phyloP scores from a whole-genome alignment of 306 rosid genomes.

The Corylus heterophylla region DNA sequence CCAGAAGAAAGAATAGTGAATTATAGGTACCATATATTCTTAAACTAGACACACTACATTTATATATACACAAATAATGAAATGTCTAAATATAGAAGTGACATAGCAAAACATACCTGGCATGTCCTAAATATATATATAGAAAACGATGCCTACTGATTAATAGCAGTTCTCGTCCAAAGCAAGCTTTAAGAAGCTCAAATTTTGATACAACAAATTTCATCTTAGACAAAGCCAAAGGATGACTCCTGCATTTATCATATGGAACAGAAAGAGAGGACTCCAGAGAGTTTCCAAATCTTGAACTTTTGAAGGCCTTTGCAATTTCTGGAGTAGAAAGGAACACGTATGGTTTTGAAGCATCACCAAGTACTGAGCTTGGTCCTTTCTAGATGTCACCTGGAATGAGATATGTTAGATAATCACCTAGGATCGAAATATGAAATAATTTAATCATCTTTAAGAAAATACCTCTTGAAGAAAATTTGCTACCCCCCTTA shows the following conservation, averaged over 20 bases:
- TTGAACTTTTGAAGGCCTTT: constrained; percentile 60
- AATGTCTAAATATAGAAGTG: neutral
- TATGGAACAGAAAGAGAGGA: constrained; percentile 43
- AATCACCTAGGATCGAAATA: neutral
- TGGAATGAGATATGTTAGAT: constrained; percentile 28
- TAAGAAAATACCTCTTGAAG: constrained; percentile 72
- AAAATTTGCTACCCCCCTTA: constrained; percentile 88
- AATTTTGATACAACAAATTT: constrained; percentile 56
- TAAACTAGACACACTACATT: neutral
- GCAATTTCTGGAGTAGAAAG: constrained; percentile 68
- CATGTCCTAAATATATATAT: constrained; percentile 68
- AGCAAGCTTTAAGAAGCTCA: constrained; percentile 69
- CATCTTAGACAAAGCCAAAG: constrained; percentile 60
- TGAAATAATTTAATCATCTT: neutral
- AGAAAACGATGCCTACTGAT: constrained; percentile 74
- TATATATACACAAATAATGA: neutral
- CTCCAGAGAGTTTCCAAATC: constrained; percentile 53
- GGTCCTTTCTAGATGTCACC: constrained; percentile 90
- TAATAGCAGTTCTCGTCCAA: constrained; percentile 61
- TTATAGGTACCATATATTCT: neutral
- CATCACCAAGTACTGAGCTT: constrained; percentile 87
- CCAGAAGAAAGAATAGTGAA: neutral
- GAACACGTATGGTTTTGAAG: constrained; percentile 61
- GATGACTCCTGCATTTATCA: constrained; percentile 57
- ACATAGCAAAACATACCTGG: constrained; percentile 53